These are phyloP conservation scores for Teunomyces kruisii DNA, from an alignment of 805 yeast genomes.

Conservation along the genomic window DNA sequence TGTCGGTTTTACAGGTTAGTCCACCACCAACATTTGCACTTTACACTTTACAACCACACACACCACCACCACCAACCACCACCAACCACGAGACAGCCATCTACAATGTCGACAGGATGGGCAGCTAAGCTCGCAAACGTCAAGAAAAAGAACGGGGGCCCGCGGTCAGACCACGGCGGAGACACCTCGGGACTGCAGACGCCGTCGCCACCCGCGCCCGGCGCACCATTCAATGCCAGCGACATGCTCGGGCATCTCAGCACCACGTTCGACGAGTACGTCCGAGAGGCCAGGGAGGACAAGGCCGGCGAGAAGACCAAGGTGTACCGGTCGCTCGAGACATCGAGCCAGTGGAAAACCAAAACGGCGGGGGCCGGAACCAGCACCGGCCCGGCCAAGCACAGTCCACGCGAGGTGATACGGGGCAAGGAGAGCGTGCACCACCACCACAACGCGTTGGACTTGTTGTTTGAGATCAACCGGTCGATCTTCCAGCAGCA, in stretches of 20 bases:
- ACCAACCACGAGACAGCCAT: too few relatives aligned
- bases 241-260: slow-evolving; percentile 21
- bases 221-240: slow-evolving; percentile 13
- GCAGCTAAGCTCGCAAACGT: slow-evolving; percentile 14
- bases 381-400: slow-evolving; percentile 2
- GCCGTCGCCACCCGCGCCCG: slow-evolving; percentile 5
- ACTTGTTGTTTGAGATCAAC: slow-evolving; percentile 20
- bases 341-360: slow-evolving; percentile 22
- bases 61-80: neutral
- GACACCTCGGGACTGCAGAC: neutral
- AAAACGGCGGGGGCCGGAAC: neutral
- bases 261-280: slow-evolving; percentile 14
- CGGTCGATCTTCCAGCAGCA: slow-evolving; percentile 17
- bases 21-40: too few relatives aligned
- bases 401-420: slow-evolving; percentile 5
- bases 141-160: neutral
- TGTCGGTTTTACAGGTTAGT: neutral
- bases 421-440: slow-evolving; percentile 6
- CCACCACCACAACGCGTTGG: slow-evolving; percentile 13
- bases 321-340: slow-evolving; percentile 24
- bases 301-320: slow-evolving; percentile 16
- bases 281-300: slow-evolving; percentile 21
- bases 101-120: slow-evolving; percentile 16
- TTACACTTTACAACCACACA: neutral
- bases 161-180: neutral